Evolutionary conservation across 805 yeast genomes (phyloP).

Genomic region (Teunomyces kruisii): DNA sequence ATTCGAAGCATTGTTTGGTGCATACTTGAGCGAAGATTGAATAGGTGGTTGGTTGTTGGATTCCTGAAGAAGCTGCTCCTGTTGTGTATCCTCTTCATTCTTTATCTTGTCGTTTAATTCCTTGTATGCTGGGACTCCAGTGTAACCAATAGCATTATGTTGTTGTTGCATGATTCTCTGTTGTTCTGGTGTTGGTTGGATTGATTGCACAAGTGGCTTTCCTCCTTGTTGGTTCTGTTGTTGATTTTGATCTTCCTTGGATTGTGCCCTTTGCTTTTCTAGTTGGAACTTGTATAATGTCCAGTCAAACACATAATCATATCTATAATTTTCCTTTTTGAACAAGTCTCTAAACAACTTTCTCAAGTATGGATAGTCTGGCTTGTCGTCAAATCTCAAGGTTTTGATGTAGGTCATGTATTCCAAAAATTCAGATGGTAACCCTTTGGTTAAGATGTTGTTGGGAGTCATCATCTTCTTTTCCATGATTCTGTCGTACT

Average conservation of each 20-base stretch:
- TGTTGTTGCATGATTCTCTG: slow-evolving; percentile 11
- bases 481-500: slow-evolving; percentile 94
- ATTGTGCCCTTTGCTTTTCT: slow-evolving; percentile 52
- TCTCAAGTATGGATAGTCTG: slow-evolving; percentile 88
- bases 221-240: slow-evolving; percentile 12
- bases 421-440: slow-evolving; percentile 86
- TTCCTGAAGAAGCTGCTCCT: background rate
- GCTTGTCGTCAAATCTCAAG: slow-evolving; percentile 92
- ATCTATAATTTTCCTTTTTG: slow-evolving; percentile 81
- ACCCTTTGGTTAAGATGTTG: slow-evolving; percentile 82
- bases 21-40: background rate
- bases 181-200: slow-evolving; percentile 2
- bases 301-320: slow-evolving; percentile 97
- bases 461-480: slow-evolving; percentile 89
- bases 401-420: slow-evolving; percentile 88
- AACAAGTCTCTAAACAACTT: slow-evolving; percentile 87
- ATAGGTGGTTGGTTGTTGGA: background rate
- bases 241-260: slow-evolving; percentile 29
- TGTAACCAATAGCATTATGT: slow-evolving; percentile 2
- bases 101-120: slow-evolving; percentile 2
- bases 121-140: background rate
- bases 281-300: slow-evolving; percentile 77
- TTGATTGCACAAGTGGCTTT: slow-evolving; percentile 7
- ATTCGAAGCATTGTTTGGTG: background rate
- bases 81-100: background rate